Percentiles rank a stretch among this genome's conserved stretches.
Evolutionary conservation across 441 rosid species (phyloP).

Genomic region (Gossypium schwendimanii): DNA sequence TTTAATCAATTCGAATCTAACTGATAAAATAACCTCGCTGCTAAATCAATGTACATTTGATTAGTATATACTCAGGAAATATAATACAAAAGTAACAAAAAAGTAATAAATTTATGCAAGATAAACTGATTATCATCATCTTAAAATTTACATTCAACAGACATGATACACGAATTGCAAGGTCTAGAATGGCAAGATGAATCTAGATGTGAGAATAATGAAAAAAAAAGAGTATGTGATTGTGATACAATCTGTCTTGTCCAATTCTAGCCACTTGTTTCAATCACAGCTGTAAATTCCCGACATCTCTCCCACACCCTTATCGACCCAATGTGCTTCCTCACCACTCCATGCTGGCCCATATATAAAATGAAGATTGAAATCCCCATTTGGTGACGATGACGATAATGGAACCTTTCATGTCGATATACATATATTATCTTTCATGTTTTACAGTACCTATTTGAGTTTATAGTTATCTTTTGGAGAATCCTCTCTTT

Average conservation of each 20-base stretch:
- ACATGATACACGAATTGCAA: neutral
- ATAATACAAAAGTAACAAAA: no score
- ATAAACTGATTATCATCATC: no score
- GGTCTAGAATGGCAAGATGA: constrained; percentile 9
- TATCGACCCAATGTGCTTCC: constrained; percentile 17
- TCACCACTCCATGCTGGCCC: no score
- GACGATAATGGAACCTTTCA: neutral
- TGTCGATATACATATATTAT: neutral
- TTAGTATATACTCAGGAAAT: no score
- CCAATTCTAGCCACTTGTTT: constrained; percentile 40
- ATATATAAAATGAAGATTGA: constrained; percentile 9
- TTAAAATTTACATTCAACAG: neutral
- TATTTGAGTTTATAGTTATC: no score
- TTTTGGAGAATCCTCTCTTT: no score
- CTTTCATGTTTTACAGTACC: no score
- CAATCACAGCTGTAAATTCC: constrained; percentile 33
- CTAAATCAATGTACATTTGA: no score
- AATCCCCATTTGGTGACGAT: constrained; percentile 10
- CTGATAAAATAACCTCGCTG: no score
- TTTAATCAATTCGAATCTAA: no score
- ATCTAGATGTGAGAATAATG: constrained; percentile 27
- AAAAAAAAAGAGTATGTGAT: no score
- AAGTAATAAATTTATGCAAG: no score
- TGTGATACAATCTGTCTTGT: constrained; percentile 38
- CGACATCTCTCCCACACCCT: neutral